These are phyloP conservation scores for Micractinium conductrix DNA, from an alignment of 139 green algal species.

Conservation along the genomic window DNA sequence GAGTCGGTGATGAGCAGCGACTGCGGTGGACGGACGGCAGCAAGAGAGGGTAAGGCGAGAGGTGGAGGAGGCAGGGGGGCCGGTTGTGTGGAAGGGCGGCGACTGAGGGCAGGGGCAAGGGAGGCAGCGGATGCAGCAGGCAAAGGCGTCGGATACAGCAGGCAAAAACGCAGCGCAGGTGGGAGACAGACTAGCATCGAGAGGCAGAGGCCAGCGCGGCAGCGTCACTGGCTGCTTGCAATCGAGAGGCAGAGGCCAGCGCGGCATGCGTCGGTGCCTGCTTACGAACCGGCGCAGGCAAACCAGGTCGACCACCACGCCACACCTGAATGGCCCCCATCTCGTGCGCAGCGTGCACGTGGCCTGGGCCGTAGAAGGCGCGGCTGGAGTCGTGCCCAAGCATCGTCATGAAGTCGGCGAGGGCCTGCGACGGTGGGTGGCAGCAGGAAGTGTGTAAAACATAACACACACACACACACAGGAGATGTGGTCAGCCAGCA, in stretches of 20 bases:
- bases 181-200: too few relatives aligned
- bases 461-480: too few relatives aligned
- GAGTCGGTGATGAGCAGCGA: constrained; percentile 81
- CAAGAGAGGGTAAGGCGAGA: too few relatives aligned
- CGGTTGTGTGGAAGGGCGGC: constrained; percentile 44
- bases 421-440: constrained; percentile 8
- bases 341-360: constrained; percentile 77
- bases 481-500: too few relatives aligned
- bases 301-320: neutral
- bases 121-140: neutral
- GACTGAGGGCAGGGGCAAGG: neutral
- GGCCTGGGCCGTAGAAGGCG: constrained; percentile 94
- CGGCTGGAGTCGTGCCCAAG: constrained; percentile 54
- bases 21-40: constrained; percentile 17
- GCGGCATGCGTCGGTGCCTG: too few relatives aligned
- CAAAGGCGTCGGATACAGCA: neutral
- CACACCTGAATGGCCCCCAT: constrained; percentile 79
- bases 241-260: too few relatives aligned
- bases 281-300: too few relatives aligned
- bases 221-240: too few relatives aligned
- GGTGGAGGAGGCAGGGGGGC: neutral
- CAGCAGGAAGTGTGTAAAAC: too few relatives aligned
- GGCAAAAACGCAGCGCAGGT: too few relatives aligned
- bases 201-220: too few relatives aligned
- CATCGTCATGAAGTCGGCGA: constrained; percentile 88